Conservation (phyloP, 192 early-diverging fungal species). For the Coemansia sp. region DNA sequence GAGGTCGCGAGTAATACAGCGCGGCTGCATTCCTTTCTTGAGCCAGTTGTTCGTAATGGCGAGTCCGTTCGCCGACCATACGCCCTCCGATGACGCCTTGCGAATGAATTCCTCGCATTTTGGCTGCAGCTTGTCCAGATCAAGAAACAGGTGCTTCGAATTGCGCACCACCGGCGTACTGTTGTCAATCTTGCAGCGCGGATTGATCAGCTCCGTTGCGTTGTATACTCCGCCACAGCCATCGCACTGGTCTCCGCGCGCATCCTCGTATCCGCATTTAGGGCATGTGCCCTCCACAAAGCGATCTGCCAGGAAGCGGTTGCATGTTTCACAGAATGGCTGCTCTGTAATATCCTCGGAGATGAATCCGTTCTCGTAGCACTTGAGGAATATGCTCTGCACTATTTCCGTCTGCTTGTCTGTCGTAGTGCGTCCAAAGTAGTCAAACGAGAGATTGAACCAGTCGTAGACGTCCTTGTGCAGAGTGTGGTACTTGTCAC, state of each 20-base stretch:
- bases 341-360: conserved; percentile 80
- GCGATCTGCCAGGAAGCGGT: conserved; percentile 93
- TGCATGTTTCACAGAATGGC: conserved; percentile 87
- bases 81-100: conserved; percentile 68
- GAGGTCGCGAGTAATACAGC: conserved; percentile 97
- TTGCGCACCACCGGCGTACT: conserved; percentile 77
- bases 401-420: conserved; percentile 88
- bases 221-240: conserved; percentile 87
- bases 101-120: conserved; percentile 74
- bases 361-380: conserved; percentile 70
- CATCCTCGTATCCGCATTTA: conserved; percentile 84
- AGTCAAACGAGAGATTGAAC: conserved; percentile 93
- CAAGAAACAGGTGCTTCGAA: conserved; percentile 90
- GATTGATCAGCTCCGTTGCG: conserved; percentile 89
- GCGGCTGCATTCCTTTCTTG: conserved; percentile 85
- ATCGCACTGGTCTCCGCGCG: conserved; percentile 99
- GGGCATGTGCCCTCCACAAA: conserved; percentile 98
- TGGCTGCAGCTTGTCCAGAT: conserved; percentile 78
- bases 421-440: conserved; percentile 95
- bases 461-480: conserved; percentile 91
- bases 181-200: conserved; percentile 91
- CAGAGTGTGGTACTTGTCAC: conserved; percentile 93
- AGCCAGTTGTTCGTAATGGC: conserved; percentile 93
- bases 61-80: conserved; percentile 87
- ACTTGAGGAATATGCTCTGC: conserved; percentile 83